phyloP scores from a whole-genome alignment of 1,284 basidiomycete genomes.

The Irpex sp. region DNA sequence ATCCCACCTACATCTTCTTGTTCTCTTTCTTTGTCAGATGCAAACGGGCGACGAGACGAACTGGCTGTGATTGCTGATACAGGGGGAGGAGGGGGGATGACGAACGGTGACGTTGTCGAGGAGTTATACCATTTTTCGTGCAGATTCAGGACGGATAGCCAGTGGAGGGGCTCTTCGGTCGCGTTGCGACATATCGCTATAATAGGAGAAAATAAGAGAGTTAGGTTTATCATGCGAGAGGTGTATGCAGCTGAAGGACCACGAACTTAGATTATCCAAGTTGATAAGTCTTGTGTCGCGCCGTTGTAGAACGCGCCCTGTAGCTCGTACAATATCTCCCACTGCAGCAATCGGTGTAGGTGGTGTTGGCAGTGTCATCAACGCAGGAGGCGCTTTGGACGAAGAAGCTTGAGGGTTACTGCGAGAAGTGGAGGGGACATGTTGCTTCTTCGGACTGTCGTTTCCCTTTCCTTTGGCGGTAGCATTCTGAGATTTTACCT shows the following conservation, averaged over 20 bases:
- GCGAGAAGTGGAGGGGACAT: background rate
- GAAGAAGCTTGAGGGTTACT: background rate
- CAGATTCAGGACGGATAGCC: conserved; percentile 45
- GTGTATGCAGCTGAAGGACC: too few relatives aligned
- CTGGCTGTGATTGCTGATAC: conserved; percentile 8
- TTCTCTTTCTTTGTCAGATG: background rate
- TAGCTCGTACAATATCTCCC: conserved; percentile 43
- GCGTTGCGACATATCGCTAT: conserved; percentile 41
- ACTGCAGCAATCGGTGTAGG: conserved; percentile 38
- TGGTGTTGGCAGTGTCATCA: conserved; percentile 10
- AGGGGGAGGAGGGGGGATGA: conserved; percentile 36
- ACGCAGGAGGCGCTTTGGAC: background rate
- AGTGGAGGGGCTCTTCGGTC: conserved; percentile 59
- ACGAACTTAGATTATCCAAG: conserved; percentile 36
- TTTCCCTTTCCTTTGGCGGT: background rate
- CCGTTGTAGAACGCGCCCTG: conserved; percentile 41
- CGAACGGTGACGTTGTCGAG: conserved; percentile 36
- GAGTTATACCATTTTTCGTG: conserved; percentile 49
- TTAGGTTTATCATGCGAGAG: background rate
- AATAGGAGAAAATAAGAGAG: background rate
- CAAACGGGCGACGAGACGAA: conserved; percentile 2
- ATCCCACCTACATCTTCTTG: background rate
- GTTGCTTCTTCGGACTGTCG: background rate
- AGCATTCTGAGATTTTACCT: background rate
- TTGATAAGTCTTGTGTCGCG: conserved; percentile 42